Evolutionary conservation across 495 filamentous ascomycete genomes (phyloP).

Genomic region (Diplogelasinospora grovesii): DNA sequence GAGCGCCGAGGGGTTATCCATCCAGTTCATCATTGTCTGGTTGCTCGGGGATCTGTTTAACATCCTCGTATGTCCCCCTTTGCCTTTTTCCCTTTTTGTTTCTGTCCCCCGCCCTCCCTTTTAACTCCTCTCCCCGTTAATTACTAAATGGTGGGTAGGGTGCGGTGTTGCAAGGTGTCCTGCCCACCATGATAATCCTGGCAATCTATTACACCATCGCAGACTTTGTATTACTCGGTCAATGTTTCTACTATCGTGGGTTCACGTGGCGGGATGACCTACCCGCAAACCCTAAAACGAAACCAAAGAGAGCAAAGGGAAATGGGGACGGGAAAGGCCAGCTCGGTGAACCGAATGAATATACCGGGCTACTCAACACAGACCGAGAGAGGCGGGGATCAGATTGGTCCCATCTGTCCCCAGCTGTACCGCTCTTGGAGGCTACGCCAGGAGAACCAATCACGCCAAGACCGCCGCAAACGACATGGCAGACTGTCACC

Average conservation of each 20-base stretch:
- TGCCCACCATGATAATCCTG: slow-evolving; percentile 93
- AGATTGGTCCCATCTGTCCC: slow-evolving; percentile 60
- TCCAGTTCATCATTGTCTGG: slow-evolving; percentile 89
- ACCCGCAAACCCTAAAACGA: neutral
- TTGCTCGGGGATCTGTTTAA: slow-evolving; percentile 94
- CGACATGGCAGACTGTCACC: slow-evolving; percentile 48
- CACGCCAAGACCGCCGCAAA: slow-evolving; percentile 32
- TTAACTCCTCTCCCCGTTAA: too few relatives aligned
- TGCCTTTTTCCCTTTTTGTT: too few relatives aligned
- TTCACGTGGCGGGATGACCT: slow-evolving; percentile 61
- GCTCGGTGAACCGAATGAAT: too few relatives aligned
- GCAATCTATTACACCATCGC: slow-evolving; percentile 94
- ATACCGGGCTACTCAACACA: slow-evolving; percentile 31
- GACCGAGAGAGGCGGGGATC: slow-evolving; percentile 41
- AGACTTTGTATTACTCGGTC: slow-evolving; percentile 76
- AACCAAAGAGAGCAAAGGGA: too few relatives aligned
- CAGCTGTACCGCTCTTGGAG: slow-evolving; percentile 63
- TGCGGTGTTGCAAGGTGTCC: slow-evolving; percentile 82
- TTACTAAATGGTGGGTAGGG: too few relatives aligned
- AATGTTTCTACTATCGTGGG: slow-evolving; percentile 92
- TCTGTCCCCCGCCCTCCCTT: too few relatives aligned
- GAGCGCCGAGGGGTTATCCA: slow-evolving; percentile 82
- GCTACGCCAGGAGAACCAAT: slow-evolving; percentile 16
- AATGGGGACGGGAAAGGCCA: too few relatives aligned
- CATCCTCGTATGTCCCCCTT: slow-evolving; percentile 46